Evolutionary conservation across 2,329 filamentous ascomycete genomes (phyloP).

Genomic region (Albophoma yamanashiensis): DNA sequence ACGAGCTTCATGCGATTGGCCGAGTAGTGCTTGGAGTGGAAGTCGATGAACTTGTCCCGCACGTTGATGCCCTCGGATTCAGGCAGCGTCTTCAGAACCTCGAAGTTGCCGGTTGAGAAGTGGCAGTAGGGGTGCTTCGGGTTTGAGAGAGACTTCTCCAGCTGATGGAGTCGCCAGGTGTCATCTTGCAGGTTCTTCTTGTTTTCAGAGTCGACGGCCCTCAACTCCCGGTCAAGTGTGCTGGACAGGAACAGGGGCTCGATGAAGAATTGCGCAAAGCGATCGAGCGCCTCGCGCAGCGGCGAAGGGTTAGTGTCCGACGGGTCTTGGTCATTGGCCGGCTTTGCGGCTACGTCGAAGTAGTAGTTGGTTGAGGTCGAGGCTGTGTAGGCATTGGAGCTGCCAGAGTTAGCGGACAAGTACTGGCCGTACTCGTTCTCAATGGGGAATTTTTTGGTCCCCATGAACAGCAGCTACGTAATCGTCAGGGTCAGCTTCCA

Average conservation of each 20-base stretch:
- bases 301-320: constrained; percentile 47
- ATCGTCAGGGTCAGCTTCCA: constrained; percentile 3
- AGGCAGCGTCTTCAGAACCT: constrained; percentile 75
- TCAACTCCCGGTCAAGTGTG: constrained; percentile 77
- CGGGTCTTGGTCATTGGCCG: constrained; percentile 47
- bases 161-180: constrained; percentile 75
- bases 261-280: constrained; percentile 91
- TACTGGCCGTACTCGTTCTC: constrained; percentile 97
- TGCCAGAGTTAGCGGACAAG: constrained; percentile 78
- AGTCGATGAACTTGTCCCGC: constrained; percentile 83
- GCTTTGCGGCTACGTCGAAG: constrained; percentile 84
- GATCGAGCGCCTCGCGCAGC: constrained; percentile 72
- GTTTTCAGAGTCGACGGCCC: constrained; percentile 88
- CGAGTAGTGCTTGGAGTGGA: constrained; percentile 82
- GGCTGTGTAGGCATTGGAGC: constrained; percentile 91
- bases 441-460: constrained; percentile 91
- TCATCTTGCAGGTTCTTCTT: constrained; percentile 96
- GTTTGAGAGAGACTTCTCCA: constrained; percentile 82
- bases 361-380: constrained; percentile 95
- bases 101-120: constrained; percentile 83
- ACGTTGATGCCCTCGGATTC: constrained; percentile 74
- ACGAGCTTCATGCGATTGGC: constrained; percentile 91
- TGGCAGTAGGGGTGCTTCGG: constrained; percentile 81
- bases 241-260: constrained; percentile 75
- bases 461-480: constrained; percentile 81